phyloP scores from a whole-genome alignment of 805 yeast genomes.

The Candida succiphila region DNA sequence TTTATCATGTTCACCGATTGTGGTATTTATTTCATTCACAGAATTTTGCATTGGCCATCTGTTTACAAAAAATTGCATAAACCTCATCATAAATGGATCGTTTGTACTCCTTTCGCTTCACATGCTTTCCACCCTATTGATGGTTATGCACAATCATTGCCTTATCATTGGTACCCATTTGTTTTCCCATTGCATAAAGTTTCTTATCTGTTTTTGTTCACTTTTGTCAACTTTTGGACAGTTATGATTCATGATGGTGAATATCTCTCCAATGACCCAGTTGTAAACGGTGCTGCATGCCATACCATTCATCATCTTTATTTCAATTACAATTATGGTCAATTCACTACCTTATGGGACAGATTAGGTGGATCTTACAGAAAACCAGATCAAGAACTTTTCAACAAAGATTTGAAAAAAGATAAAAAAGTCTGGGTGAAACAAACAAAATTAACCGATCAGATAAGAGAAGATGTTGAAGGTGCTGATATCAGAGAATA shows the following conservation, averaged over 20 bases:
- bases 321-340: slow-evolving; percentile 97
- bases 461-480: slow-evolving; percentile 70
- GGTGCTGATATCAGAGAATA: slow-evolving; percentile 78
- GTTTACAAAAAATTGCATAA: slow-evolving; percentile 85
- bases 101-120: slow-evolving; percentile 96
- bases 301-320: slow-evolving; percentile 95
- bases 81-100: slow-evolving; percentile 99
- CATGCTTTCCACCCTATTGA: slow-evolving; percentile 99
- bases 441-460: slow-evolving; percentile 69
- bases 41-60: slow-evolving; percentile 87
- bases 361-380: slow-evolving; percentile 91
- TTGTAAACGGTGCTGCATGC: slow-evolving; percentile 96
- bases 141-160: slow-evolving; percentile 86
- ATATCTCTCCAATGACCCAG: slow-evolving; percentile 85
- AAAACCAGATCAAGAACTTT: slow-evolving; percentile 80
- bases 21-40: slow-evolving; percentile 83
- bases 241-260: slow-evolving; percentile 98
- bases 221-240: slow-evolving; percentile 95
- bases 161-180: slow-evolving; percentile 89
- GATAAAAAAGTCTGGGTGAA: slow-evolving; percentile 55
- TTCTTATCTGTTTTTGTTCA: slow-evolving; percentile 70
- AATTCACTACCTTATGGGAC: slow-evolving; percentile 97
- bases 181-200: slow-evolving; percentile 87
- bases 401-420: slow-evolving; percentile 51
- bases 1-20: slow-evolving; percentile 92